phyloP scores from a whole-genome alignment of 73 alveolate genomes.

The Diophrys appendiculata region DNA sequence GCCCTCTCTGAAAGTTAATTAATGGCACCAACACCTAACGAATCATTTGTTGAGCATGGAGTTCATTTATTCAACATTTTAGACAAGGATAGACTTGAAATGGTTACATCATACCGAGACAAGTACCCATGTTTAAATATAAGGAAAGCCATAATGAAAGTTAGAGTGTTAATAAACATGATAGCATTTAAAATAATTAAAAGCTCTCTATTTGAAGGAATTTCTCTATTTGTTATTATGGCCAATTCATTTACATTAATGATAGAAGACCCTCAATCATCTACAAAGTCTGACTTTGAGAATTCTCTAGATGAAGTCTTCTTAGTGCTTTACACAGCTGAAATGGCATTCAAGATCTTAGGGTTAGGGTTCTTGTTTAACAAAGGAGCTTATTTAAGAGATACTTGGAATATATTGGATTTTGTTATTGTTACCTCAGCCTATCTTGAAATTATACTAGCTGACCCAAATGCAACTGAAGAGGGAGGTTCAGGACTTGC shows the following conservation, averaged over 20 bases:
- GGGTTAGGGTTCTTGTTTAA: slow-evolving; percentile 64
- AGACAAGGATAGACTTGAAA: slow-evolving; percentile 43
- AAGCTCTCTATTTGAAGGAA: slow-evolving; percentile 37
- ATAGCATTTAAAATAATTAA: slow-evolving; percentile 20
- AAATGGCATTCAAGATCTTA: slow-evolving; percentile 47
- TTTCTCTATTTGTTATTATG: slow-evolving; percentile 43
- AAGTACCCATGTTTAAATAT: slow-evolving; percentile 40
- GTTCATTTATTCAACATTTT: slow-evolving; percentile 12
- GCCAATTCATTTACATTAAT: slow-evolving; percentile 74
- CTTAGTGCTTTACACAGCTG: slow-evolving; percentile 41
- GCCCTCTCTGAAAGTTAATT: neutral
- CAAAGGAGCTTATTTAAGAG: slow-evolving; percentile 76
- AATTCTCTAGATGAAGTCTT: slow-evolving; percentile 19
- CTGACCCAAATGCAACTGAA: slow-evolving; percentile 35
- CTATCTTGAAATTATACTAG: slow-evolving; percentile 15
- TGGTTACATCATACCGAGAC: slow-evolving; percentile 31
- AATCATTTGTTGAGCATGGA: neutral
- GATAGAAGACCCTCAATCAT: slow-evolving; percentile 68
- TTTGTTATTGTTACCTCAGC: slow-evolving; percentile 67
- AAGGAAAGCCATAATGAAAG: slow-evolving; percentile 37
- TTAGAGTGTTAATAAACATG: slow-evolving; percentile 12
- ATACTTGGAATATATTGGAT: slow-evolving; percentile 80
- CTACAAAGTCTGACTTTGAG: neutral
- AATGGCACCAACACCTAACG: neutral
- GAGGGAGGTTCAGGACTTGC: slow-evolving; percentile 64